Percentiles rank a stretch among this genome's conserved stretches.
Conservation (phyloP, 306 rosid genomes). For the Inga oerstediana region DNA sequence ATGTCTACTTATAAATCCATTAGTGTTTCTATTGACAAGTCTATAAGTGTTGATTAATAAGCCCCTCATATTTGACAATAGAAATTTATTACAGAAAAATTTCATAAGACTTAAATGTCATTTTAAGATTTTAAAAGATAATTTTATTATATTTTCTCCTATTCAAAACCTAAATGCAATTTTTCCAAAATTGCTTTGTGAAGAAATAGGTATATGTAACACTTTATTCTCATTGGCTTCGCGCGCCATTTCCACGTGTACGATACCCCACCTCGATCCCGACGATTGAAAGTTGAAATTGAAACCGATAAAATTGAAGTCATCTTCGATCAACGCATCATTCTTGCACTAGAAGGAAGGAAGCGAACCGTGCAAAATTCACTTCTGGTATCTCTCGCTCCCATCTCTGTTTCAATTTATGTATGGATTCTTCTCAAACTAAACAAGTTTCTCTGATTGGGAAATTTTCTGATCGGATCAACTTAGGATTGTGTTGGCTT, state of each 20-base stretch:
- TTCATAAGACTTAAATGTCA: too few relatives aligned
- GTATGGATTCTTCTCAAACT: not conserved
- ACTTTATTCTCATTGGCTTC: too few relatives aligned
- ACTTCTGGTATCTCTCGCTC: conserved; percentile 22
- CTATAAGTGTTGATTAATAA: too few relatives aligned
- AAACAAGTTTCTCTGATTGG: conserved; percentile 13
- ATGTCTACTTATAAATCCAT: too few relatives aligned
- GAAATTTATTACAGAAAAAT: too few relatives aligned
- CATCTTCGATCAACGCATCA: not conserved
- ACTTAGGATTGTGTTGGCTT: not conserved
- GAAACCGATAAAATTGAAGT: conserved; percentile 17
- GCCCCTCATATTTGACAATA: too few relatives aligned
- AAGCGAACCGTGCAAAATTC: conserved; percentile 7
- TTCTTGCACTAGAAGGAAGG: conserved; percentile 24
- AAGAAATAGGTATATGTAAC: too few relatives aligned
- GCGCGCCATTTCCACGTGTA: not conserved
- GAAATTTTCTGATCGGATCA: conserved; percentile 25
- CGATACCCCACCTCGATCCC: not conserved
- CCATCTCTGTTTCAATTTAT: not conserved
- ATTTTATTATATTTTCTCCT: too few relatives aligned
- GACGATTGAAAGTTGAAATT: conserved; percentile 6
- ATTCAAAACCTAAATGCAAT: too few relatives aligned
- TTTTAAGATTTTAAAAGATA: too few relatives aligned
- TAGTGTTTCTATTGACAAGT: too few relatives aligned
- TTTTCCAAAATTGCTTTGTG: too few relatives aligned